Evolutionary conservation across 176 grass and related monocot species (phyloP).

Genomic region (Aegilops longissima): DNA sequence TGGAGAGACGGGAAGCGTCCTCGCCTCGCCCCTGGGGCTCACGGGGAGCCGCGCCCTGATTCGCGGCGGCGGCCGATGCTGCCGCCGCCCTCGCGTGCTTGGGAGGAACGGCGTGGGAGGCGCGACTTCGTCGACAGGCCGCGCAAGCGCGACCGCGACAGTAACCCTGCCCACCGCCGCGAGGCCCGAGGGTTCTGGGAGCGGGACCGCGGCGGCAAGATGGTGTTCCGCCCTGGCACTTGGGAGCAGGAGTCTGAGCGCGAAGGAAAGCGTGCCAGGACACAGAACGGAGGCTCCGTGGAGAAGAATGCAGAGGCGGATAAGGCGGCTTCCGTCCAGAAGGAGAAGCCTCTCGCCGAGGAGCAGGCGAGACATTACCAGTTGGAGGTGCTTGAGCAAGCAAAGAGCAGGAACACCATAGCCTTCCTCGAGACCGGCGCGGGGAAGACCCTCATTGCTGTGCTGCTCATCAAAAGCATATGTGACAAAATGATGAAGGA

Average conservation of each 20-base stretch:
- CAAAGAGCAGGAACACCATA: slow-evolving; percentile 92
- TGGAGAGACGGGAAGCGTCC: slow-evolving; percentile 61
- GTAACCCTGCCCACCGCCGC: slow-evolving; percentile 33
- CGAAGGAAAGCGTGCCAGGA: slow-evolving; percentile 57
- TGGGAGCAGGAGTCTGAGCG: slow-evolving; percentile 75
- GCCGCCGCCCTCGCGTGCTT: slow-evolving; percentile 5
- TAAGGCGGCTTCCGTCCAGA: slow-evolving; percentile 19
- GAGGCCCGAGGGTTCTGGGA: slow-evolving; percentile 88
- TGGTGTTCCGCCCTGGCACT: slow-evolving; percentile 75
- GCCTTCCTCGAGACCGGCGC: slow-evolving; percentile 90
- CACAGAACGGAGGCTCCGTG: slow-evolving; percentile 12
- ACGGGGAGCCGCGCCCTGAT: slow-evolving; percentile 7
- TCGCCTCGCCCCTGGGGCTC: background rate
- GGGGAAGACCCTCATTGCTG: slow-evolving; percentile 90
- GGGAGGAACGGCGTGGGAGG: slow-evolving; percentile 56
- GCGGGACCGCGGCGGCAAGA: slow-evolving; percentile 75
- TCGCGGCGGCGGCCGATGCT: slow-evolving; percentile 11
- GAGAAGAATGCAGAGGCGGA: slow-evolving; percentile 47
- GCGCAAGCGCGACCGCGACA: slow-evolving; percentile 73
- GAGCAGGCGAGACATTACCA: slow-evolving; percentile 92
- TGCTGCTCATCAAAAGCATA: slow-evolving; percentile 86
- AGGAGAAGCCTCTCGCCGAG: slow-evolving; percentile 65
- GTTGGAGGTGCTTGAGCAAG: slow-evolving; percentile 90
- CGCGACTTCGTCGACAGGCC: slow-evolving; percentile 49
- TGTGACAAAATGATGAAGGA: slow-evolving; percentile 66